phyloP scores from a whole-genome alignment of 176 grass and related monocot genomes.

The Alopecurus myosuroides region DNA sequence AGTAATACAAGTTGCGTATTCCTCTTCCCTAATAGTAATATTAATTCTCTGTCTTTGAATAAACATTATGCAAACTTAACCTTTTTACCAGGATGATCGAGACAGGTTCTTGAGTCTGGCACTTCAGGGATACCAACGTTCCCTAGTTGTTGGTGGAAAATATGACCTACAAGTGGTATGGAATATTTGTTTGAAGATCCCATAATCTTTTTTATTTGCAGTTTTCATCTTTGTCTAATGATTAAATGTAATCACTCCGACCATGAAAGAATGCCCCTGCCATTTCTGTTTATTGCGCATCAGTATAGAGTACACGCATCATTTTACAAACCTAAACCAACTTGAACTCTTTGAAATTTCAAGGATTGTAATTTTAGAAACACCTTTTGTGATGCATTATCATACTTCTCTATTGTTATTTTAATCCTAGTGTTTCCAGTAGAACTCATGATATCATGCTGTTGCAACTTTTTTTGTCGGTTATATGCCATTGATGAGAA shows the following conservation, averaged over 20 bases:
- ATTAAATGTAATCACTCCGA: background rate
- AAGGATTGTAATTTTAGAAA: background rate
- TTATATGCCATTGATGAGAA: background rate
- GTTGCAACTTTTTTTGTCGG: background rate
- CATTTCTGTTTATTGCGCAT: background rate
- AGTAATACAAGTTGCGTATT: too few relatives aligned
- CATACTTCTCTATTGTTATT: background rate
- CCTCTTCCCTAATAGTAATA: too few relatives aligned
- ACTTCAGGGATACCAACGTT: conserved; percentile 74
- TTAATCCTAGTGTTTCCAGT: background rate
- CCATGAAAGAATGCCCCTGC: background rate
- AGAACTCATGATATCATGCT: background rate
- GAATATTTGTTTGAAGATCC: background rate
- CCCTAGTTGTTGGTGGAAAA: conserved; percentile 76
- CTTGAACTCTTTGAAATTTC: background rate
- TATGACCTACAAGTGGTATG: conserved; percentile 96
- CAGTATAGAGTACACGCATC: background rate
- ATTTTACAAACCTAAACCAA: background rate
- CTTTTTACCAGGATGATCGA: conserved; percentile 66
- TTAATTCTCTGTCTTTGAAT: background rate
- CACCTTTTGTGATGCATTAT: background rate
- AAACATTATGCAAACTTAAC: conserved; percentile 15
- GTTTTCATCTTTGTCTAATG: background rate
- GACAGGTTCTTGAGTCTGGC: conserved; percentile 78
- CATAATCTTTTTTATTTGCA: background rate